Evolutionary conservation across 257 asterid genomes (phyloP), one percentile per base, ranked within the genome.

Genomic region (Schizonepeta tenuifolia): DNA sequence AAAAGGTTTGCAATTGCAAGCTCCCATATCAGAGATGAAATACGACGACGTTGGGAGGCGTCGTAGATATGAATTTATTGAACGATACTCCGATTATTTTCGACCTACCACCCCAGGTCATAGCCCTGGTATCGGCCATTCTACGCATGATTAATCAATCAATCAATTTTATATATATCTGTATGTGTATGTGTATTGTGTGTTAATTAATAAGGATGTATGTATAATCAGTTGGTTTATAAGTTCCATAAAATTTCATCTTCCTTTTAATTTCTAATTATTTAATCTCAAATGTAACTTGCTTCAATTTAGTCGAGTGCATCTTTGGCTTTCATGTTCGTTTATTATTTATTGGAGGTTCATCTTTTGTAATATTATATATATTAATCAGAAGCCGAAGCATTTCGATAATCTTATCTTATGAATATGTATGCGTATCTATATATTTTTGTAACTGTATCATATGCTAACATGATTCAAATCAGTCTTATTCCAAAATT

Each of bases 61-160:
- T 7, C 41, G n/a, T 7, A 26, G 64, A 14, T 6, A 12, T 58
- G 12, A 3, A 6, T 17, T 58, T 58, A 17, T 6, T 6, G 46
- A 59, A 55, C 38, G 18, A 55, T 22, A 3, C 18, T 21, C 33
- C 4, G 65, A 59, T 33, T 33, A 59, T 31, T 59, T 59, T 59
- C 65, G 65, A 59, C 65, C 65, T 8, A 59, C 65, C 0, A 59
- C 65, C 10, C 65, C 65, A 35, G 65, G 65, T n/a, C 65, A 59
- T 33, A 59, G 65, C 35, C 65, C 65, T 35, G 65, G 65, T 33
- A 59, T 59, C 17, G 65, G 65, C 26, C 65, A 59, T 33, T 59
- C 44, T 59, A 24, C 4, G 12, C 44, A 35, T 33, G 46, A 59
- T 35, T 59, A 7, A n/a, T 13, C 22, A 8, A 4, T 36, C 9